Percentiles rank a stretch among this genome's conserved stretches.
Evolutionary conservation across 2,329 filamentous ascomycete species (phyloP).

Genomic region (Curvularia sp.): DNA sequence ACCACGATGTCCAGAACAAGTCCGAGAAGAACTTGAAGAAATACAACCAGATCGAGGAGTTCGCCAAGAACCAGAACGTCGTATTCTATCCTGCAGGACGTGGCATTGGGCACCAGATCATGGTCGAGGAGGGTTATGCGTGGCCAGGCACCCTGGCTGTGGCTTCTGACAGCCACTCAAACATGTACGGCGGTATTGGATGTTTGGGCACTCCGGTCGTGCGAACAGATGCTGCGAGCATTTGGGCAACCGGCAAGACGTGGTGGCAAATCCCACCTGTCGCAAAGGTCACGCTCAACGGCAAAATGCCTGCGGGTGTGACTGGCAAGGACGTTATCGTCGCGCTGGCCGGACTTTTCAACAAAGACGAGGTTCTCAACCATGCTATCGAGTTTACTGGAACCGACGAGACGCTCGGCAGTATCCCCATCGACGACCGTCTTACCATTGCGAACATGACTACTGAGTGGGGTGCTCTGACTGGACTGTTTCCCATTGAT

Average conservation of each 20-base stretch:
- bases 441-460: conserved; percentile 83
- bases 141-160: conserved; percentile 88
- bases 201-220: conserved; percentile 83
- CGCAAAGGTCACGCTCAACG: conserved; percentile 79
- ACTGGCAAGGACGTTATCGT: conserved; percentile 95
- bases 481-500: conserved; percentile 83
- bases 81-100: conserved; percentile 77
- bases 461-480: conserved; percentile 79
- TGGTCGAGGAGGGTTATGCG: conserved; percentile 82
- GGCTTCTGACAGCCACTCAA: conserved; percentile 78
- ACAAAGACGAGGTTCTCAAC: conserved; percentile 87
- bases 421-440: conserved; percentile 74
- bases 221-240: conserved; percentile 82
- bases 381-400: conserved; percentile 89
- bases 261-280: conserved; percentile 92
- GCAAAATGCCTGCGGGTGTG: conserved; percentile 77
- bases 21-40: conserved; percentile 80
- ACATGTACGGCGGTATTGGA: conserved; percentile 83
- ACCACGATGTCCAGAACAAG: conserved; percentile 90
- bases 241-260: conserved; percentile 82
- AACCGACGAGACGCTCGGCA: conserved; percentile 75
- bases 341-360: conserved; percentile 84
- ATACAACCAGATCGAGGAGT: conserved; percentile 80
- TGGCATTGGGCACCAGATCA: conserved; percentile 90
- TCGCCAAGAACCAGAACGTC: conserved; percentile 79